These are phyloP conservation scores for Cydonia oblonga DNA, from an alignment of 331 rosid genomes.

Conservation along the genomic window DNA sequence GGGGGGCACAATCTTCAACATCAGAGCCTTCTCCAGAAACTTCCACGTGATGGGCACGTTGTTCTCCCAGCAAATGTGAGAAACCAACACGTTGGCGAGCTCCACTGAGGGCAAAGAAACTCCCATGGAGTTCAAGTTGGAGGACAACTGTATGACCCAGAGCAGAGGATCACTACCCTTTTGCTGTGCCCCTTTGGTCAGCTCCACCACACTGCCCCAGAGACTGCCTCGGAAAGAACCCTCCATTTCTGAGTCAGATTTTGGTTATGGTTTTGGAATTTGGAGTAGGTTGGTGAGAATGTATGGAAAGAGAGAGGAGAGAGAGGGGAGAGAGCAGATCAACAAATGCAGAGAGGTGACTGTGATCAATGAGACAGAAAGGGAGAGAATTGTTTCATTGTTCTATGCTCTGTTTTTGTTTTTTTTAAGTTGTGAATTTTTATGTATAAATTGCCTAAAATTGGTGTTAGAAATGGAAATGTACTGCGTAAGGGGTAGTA, in stretches of 20 bases:
- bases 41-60: slow-evolving; percentile 90
- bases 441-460: not conserved
- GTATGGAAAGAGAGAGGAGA: not conserved
- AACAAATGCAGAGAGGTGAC: not conserved
- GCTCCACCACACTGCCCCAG: slow-evolving; percentile 54
- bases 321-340: not conserved
- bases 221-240: slow-evolving; percentile 11
- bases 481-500: not conserved
- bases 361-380: not conserved
- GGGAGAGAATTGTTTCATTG: not conserved
- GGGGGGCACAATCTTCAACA: slow-evolving; percentile 65
- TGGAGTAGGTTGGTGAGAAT: not conserved
- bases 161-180: slow-evolving; percentile 71
- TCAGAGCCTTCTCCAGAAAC: slow-evolving; percentile 77
- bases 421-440: too few species aligned
- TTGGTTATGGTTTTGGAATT: not conserved
- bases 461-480: not conserved
- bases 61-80: slow-evolving; percentile 89
- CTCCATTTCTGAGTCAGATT: slow-evolving; percentile 35
- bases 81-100: slow-evolving; percentile 65
- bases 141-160: slow-evolving; percentile 76
- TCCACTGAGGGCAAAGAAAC: slow-evolving; percentile 66
- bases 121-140: slow-evolving; percentile 65
- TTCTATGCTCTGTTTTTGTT: too few species aligned
- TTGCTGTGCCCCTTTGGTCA: slow-evolving; percentile 66